Conservation (phyloP, 2,329 filamentous ascomycete genomes). For the Alternaria brassicae region DNA sequence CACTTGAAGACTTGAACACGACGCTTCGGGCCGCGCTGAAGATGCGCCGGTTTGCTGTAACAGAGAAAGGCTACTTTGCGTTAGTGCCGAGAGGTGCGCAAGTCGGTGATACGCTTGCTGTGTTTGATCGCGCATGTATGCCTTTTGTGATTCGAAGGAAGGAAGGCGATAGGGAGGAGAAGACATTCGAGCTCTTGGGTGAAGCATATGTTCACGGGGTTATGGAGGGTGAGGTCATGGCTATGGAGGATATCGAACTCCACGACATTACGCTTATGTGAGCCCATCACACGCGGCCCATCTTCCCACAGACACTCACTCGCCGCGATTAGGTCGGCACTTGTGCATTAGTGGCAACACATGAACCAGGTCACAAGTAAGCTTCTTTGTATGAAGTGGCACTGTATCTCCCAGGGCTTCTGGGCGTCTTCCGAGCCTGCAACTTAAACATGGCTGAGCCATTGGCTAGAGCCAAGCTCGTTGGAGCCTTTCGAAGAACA, state of each 20-base stretch:
- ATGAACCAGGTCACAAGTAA: slow-evolving; percentile 18
- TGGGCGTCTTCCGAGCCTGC: neutral
- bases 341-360: neutral
- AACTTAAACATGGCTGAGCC: slow-evolving; percentile 22
- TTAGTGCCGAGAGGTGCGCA: slow-evolving; percentile 29
- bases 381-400: slow-evolving; percentile 11
- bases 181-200: slow-evolving; percentile 26
- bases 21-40: slow-evolving; percentile 24
- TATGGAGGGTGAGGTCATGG: slow-evolving; percentile 30
- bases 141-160: slow-evolving; percentile 26
- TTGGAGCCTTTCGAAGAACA: slow-evolving; percentile 27
- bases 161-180: neutral
- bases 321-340: slow-evolving; percentile 3
- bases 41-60: slow-evolving; percentile 34
- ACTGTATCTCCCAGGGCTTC: slow-evolving; percentile 1
- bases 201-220: slow-evolving; percentile 35
- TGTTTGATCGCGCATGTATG: slow-evolving; percentile 30
- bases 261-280: slow-evolving; percentile 22
- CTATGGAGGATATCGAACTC: slow-evolving; percentile 8
- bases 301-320: neutral
- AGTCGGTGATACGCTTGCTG: slow-evolving; percentile 22
- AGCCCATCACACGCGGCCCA: neutral
- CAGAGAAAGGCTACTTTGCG: slow-evolving; percentile 28
- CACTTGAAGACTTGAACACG: slow-evolving; percentile 22
- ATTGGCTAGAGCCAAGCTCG: slow-evolving; percentile 31